Percentiles rank a stretch among this genome's conserved stretches.
Conservation (phyloP, 1,284 basidiomycete species). For the Apiotrichum akiyoshidainum region DNA sequence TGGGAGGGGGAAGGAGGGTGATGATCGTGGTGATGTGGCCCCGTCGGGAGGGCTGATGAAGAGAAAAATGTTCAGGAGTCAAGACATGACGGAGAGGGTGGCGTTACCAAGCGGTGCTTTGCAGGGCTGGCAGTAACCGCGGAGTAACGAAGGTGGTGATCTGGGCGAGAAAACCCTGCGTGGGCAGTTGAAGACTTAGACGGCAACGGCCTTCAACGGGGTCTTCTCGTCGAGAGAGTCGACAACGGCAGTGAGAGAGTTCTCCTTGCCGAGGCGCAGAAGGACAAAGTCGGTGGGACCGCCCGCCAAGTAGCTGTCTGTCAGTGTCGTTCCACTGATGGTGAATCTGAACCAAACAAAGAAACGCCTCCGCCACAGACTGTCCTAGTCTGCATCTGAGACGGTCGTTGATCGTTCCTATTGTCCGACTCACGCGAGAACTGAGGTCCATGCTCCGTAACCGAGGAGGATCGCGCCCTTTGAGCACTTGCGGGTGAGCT, state of each 20-base stretch:
- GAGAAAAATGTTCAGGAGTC: no score
- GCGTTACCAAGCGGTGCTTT: no score
- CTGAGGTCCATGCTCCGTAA: slow-evolving; percentile 1
- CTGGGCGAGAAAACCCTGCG: neutral
- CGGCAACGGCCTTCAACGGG: neutral
- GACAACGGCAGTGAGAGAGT: neutral
- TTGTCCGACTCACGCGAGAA: neutral
- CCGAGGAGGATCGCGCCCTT: slow-evolving; percentile 1
- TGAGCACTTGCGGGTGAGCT: neutral
- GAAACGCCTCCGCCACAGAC: no score
- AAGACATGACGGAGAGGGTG: no score
- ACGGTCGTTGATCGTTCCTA: neutral
- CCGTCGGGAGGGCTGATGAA: no score
- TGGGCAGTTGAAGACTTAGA: no score
- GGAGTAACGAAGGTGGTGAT: neutral
- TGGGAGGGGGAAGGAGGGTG: no score
- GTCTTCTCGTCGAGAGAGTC: slow-evolving; percentile 1
- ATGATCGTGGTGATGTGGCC: no score
- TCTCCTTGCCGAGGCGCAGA: neutral
- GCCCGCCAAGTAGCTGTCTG: neutral
- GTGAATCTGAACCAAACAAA: no score
- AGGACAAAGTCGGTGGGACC: neutral
- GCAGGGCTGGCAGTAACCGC: no score
- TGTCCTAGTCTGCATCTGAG: no score
- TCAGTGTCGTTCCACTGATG: neutral